phyloP scores from a whole-genome alignment of 306 rosid genomes.

The Betula pendula region DNA sequence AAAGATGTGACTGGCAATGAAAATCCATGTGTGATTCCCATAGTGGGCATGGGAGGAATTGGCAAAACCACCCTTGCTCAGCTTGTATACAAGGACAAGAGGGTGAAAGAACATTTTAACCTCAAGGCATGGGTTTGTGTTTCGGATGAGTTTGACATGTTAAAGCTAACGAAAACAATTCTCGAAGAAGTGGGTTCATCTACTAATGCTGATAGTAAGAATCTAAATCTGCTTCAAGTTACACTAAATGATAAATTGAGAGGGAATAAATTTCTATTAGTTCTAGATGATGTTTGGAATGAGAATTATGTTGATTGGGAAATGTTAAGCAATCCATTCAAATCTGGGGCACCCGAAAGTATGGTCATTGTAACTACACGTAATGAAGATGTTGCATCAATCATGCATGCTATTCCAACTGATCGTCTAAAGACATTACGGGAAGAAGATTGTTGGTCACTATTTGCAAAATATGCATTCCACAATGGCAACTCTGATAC shows the following conservation, averaged over 20 bases:
- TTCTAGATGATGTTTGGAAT: slow-evolving; percentile 34
- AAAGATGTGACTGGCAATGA: neutral
- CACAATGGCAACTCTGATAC: neutral
- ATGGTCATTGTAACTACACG: slow-evolving; percentile 23
- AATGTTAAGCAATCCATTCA: neutral
- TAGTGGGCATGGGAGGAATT: neutral
- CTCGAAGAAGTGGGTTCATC: neutral
- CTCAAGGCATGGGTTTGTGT: neutral
- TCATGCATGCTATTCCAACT: slow-evolving; percentile 1
- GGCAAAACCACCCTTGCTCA: neutral
- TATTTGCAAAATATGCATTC: slow-evolving; percentile 23
- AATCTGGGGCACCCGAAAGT: slow-evolving; percentile 12
- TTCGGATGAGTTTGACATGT: neutral
- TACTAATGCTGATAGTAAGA: neutral
- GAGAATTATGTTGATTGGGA: slow-evolving; percentile 8
- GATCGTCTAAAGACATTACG: slow-evolving; percentile 1
- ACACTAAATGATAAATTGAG: neutral
- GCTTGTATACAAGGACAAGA: neutral
- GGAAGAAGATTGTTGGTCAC: slow-evolving; percentile 24
- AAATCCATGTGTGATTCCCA: neutral
- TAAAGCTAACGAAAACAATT: neutral
- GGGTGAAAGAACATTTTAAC: neutral
- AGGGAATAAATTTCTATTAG: slow-evolving; percentile 19
- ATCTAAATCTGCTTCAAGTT: neutral
- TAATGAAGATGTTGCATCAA: neutral